Base-by-base conservation (phyloP, 805 yeast species). In the Barnettozyma pratensis region DNA sequence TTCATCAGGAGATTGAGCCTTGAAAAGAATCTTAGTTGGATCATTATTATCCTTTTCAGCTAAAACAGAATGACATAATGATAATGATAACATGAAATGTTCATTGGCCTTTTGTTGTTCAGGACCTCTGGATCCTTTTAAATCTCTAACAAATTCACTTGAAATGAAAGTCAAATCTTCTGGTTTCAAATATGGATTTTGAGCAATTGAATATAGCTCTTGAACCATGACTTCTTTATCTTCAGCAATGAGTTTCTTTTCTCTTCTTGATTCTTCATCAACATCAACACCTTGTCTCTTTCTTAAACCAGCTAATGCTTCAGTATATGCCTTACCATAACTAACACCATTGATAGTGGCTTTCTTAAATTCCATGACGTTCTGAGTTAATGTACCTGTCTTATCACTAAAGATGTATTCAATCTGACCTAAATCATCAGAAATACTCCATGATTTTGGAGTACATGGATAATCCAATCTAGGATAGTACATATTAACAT, bases 1-100 rank as follows among this genome's bases (percentile, higher is more conserved):
- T 66, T 87, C 95, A 72, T 87, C 95, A 0, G 95, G 95, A 28
- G 90, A 83, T 62, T 86, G 94, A 0, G 94, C 94, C 58, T 84
- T 83, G 37, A 85, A 67, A 28, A 79, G 69, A 45, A 76, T 56
- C 51, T 74, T 81, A 1, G 69, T 75, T 3, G 87, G 81, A 55
- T 80, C 74, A 28, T 74, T 72, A 37, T 81, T 82, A 52, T 83
- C 81, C 37, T 77, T 75, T 58, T 87, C 95, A 30, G 81, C 77
- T 40, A 87, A 64, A 27, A 87, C 94, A 47, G 91, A 81, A 61
- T 87, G 94, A 69, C 95, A 87, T 34, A 87, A 68, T 0, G 92
- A 87, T 44, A 87, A 69, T 0, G 87, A 80, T 39, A 85, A 65
- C 89, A 85, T 83, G 61, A 87, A 87, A 57, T 85, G 87, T 56